Evolutionary conservation across 306 rosid species (phyloP).

Genomic region (Sesbania bispinosa): DNA sequence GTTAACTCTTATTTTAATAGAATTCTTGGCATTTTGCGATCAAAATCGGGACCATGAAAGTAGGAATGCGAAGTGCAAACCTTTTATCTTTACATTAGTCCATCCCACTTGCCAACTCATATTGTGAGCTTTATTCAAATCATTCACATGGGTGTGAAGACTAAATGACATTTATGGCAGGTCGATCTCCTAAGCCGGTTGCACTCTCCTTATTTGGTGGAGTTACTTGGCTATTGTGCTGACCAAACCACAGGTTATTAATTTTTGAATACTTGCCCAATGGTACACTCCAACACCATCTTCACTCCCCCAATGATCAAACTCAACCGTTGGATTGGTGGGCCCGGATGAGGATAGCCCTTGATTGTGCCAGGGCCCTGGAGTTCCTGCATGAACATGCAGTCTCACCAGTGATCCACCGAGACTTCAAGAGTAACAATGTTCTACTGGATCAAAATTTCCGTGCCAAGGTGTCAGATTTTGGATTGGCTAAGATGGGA

Average conservation of each 20-base stretch:
- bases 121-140: slow-evolving; percentile 21
- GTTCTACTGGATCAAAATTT: slow-evolving; percentile 70
- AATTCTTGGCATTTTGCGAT: slow-evolving; percentile 24
- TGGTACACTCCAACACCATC: slow-evolving; percentile 75
- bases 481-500: slow-evolving; percentile 86
- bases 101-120: slow-evolving; percentile 26
- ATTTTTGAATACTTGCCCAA: slow-evolving; percentile 73
- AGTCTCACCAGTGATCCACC: slow-evolving; percentile 74
- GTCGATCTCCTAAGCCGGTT: slow-evolving; percentile 88
- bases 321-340: slow-evolving; percentile 79
- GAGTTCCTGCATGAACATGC: slow-evolving; percentile 89
- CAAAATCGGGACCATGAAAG: slow-evolving; percentile 39
- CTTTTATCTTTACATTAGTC: background rate
- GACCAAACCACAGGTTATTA: slow-evolving; percentile 87
- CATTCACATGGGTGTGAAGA: slow-evolving; percentile 44
- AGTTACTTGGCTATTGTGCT: slow-evolving; percentile 91
- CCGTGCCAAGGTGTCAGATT: slow-evolving; percentile 85
- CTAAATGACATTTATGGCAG: slow-evolving; percentile 41
- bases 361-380: slow-evolving; percentile 87
- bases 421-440: slow-evolving; percentile 80
- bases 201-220: slow-evolving; percentile 74
- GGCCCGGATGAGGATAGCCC: slow-evolving; percentile 87
- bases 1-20: background rate
- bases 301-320: slow-evolving; percentile 42
- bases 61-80: slow-evolving; percentile 10